phyloP scores from a whole-genome alignment of 352 stramenopile genomes.

The Phytophthora crassamura region DNA sequence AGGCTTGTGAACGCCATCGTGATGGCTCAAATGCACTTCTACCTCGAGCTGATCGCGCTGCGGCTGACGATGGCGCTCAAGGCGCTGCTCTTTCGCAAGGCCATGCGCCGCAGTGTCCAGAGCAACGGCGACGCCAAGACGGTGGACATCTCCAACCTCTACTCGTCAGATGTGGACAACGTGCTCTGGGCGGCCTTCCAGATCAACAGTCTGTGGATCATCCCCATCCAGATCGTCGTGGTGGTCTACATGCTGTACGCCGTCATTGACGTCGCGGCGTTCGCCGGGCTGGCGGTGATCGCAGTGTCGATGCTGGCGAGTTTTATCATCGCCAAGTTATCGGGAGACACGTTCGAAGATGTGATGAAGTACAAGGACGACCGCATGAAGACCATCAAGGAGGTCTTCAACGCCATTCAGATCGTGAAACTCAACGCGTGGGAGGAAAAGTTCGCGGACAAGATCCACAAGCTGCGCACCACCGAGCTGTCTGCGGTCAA shows the following conservation, averaged over 20 bases:
- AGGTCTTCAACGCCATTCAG: conserved; percentile 93
- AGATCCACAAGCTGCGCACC: conserved; percentile 67
- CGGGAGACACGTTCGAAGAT: conserved; percentile 65
- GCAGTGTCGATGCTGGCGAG: conserved; percentile 42
- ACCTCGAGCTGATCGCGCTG: conserved; percentile 40
- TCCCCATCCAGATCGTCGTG: conserved; percentile 48
- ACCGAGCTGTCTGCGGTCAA: conserved; percentile 88
- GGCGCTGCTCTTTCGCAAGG: conserved; percentile 52
- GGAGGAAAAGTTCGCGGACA: conserved; percentile 85
- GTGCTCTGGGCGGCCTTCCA: too few species aligned
- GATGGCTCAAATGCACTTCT: conserved; percentile 32
- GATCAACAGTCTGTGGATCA: too few species aligned
- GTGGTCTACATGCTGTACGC: conserved; percentile 50
- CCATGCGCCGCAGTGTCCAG: conserved; percentile 38
- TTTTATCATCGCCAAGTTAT: conserved; percentile 60
- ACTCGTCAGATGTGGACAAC: conserved; percentile 91
- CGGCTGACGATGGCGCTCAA: conserved; percentile 47
- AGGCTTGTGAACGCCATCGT: conserved; percentile 43
- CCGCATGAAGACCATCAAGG: conserved; percentile 91
- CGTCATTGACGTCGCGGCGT: conserved; percentile 47
- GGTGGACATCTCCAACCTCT: conserved; percentile 93
- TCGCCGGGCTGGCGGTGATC: conserved; percentile 50
- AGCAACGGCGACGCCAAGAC: conserved; percentile 13
- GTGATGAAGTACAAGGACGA: conserved; percentile 90
- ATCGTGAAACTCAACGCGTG: conserved; percentile 96